Percentiles rank a stretch among this genome's conserved stretches.
Evolutionary conservation across 768 basidiomycete genomes (phyloP).

Genomic region (Tricholomella constricta): DNA sequence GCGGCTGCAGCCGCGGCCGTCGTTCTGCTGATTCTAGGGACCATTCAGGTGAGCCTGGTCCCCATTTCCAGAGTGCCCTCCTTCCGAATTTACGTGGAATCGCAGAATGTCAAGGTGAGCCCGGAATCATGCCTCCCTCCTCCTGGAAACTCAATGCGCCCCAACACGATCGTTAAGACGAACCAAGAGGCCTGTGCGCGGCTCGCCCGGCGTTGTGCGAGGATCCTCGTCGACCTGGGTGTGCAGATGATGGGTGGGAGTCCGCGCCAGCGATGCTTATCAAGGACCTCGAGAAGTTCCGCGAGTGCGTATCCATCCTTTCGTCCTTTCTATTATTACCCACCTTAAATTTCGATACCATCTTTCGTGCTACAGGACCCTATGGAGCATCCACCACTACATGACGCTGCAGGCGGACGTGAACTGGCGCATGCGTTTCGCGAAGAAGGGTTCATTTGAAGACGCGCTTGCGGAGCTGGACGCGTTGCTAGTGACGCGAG

Average conservation of each 20-base stretch:
- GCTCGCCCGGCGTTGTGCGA: slow-evolving; percentile 8
- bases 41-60: slow-evolving; percentile 4
- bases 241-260: slow-evolving; percentile 16
- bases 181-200: slow-evolving; percentile 15
- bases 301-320: slow-evolving; percentile 3
- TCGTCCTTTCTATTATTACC: background rate
- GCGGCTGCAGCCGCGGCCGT: slow-evolving; percentile 11
- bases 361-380: slow-evolving; percentile 3
- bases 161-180: background rate
- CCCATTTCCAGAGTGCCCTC: background rate
- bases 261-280: slow-evolving; percentile 9
- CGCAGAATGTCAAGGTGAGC: slow-evolving; percentile 10
- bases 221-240: slow-evolving; percentile 5
- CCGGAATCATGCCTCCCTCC: too few relatives aligned
- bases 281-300: slow-evolving; percentile 15
- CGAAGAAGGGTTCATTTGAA: slow-evolving; percentile 10
- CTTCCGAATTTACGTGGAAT: background rate
- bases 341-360: background rate
- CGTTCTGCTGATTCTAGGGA: slow-evolving; percentile 11
- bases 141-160: too few relatives aligned
- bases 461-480: slow-evolving; percentile 11
- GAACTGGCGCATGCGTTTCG: slow-evolving; percentile 13
- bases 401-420: slow-evolving; percentile 6
- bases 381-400: slow-evolving; percentile 8
- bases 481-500: slow-evolving; percentile 10